These are phyloP conservation scores for Myochromella boudieri DNA, from an alignment of 768 basidiomycete species.

Conservation along the genomic window DNA sequence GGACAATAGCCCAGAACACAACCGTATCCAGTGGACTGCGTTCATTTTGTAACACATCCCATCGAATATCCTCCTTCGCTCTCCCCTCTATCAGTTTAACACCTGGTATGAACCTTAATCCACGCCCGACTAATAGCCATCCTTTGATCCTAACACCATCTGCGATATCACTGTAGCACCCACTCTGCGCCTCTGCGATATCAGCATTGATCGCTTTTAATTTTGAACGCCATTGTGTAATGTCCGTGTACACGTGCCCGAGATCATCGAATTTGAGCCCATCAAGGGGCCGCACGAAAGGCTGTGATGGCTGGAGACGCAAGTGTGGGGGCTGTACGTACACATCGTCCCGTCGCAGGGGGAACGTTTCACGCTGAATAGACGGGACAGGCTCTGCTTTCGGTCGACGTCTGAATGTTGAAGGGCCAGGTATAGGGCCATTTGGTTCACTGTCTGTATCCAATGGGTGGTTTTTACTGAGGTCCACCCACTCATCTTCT, in stretches of 20 bases:
- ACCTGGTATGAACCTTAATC: conserved; percentile 60
- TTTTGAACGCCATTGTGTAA: conserved; percentile 66
- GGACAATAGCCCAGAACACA: conserved; percentile 59
- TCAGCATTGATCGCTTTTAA: conserved; percentile 74
- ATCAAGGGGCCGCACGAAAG: conserved; percentile 75
- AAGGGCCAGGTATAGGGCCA: conserved; percentile 35
- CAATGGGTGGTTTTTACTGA: conserved; percentile 45
- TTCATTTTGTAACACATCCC: conserved; percentile 72
- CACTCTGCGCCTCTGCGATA: conserved; percentile 66
- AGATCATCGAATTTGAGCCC: conserved; percentile 68
- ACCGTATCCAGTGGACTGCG: conserved; percentile 42
- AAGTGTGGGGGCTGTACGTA: conserved; percentile 62
- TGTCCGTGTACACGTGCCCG: conserved; percentile 64
- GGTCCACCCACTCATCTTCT: conserved; percentile 61
- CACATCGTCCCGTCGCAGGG: conserved; percentile 44
- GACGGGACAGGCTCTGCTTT: conserved; percentile 34
- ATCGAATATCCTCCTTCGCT: conserved; percentile 81
- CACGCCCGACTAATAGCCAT: conserved; percentile 76
- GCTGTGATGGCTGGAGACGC: conserved; percentile 64
- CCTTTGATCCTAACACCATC: conserved; percentile 70
- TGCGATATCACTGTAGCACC: conserved; percentile 71
- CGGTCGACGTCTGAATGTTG: conserved; percentile 35
- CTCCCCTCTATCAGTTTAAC: conserved; percentile 73
- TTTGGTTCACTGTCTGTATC: conserved; percentile 37
- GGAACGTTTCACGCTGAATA: conserved; percentile 62